Conservation (phyloP, 192 early-diverging fungal genomes). For the Coemansia sp. region DNA sequence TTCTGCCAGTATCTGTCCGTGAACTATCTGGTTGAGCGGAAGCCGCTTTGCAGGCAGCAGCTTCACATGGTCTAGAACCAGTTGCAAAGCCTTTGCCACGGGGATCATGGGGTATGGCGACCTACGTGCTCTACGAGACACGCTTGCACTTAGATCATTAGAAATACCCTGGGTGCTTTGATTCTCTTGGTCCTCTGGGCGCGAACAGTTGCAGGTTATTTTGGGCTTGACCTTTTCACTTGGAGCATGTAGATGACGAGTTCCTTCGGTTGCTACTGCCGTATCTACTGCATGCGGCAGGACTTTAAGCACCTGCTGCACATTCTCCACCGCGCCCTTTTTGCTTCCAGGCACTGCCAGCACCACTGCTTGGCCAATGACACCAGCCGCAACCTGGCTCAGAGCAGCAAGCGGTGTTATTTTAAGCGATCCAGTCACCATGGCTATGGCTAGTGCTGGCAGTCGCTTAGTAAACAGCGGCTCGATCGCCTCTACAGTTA, state of each 20-base stretch:
- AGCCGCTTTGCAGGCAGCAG: conserved; percentile 17
- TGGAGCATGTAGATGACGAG: conserved; percentile 11
- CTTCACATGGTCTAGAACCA: conserved; percentile 51
- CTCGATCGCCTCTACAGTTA: conserved; percentile 81
- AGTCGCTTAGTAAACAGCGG: conserved; percentile 69
- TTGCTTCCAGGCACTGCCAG: conserved; percentile 87
- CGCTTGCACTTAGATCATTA: conserved; percentile 34
- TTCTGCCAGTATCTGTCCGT: conserved; percentile 68
- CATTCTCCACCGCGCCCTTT: conserved; percentile 83
- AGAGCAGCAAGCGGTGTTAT: conserved; percentile 91
- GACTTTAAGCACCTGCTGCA: conserved; percentile 67
- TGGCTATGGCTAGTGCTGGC: conserved; percentile 73
- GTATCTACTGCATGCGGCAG: conserved; percentile 81
- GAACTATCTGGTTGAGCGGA: conserved; percentile 22
- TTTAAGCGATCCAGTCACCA: conserved; percentile 70
- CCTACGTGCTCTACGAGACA: conserved; percentile 64
- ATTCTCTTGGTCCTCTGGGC: conserved; percentile 14
- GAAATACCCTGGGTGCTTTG: not conserved
- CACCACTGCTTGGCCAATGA: conserved; percentile 61
- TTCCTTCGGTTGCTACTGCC: conserved; percentile 13
- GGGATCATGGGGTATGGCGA: conserved; percentile 83
- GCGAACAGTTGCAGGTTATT: conserved; percentile 24
- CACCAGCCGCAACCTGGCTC: conserved; percentile 71
- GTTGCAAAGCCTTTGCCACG: conserved; percentile 62
- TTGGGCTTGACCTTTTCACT: not conserved